A percentile compares a stretch with the other conserved stretches of the same genome.
Evolutionary conservation across 2,329 filamentous ascomycete species (phyloP).

Genomic region (Pyrenophora graminea): DNA sequence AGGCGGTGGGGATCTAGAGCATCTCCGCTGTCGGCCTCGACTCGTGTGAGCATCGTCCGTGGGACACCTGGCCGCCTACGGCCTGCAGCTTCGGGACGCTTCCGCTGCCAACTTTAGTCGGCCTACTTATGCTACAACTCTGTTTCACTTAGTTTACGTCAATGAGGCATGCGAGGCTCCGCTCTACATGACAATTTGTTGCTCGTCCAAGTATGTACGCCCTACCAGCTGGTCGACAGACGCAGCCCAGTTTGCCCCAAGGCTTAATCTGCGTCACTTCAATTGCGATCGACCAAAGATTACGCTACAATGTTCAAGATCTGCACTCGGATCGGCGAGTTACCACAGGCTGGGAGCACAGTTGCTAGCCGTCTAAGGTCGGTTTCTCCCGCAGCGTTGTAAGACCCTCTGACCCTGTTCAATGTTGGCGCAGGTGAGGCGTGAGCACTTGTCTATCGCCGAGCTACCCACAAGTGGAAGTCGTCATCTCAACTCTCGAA

Average conservation of each 20-base stretch:
- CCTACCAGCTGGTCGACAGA: conserved; percentile 4
- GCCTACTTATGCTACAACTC: no score
- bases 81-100: conserved; percentile 1
- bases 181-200: conserved; percentile 2
- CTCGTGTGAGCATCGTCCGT: neutral
- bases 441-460: conserved; percentile 9
- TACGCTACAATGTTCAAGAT: conserved; percentile 28
- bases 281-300: conserved; percentile 34
- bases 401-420: conserved; percentile 19
- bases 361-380: conserved; percentile 19
- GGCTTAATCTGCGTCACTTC: conserved; percentile 6
- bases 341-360: conserved; percentile 24
- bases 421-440: neutral
- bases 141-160: conserved; percentile 4
- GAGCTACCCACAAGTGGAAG: conserved; percentile 5
- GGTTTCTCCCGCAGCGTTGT: conserved; percentile 28
- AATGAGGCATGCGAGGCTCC: conserved; percentile 4
- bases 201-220: neutral
- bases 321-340: conserved; percentile 27
- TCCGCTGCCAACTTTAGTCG: conserved; percentile 2
- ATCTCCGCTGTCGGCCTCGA: no score
- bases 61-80: conserved; percentile 1
- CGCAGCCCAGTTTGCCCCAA: neutral
- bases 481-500: neutral
- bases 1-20: no score